A percentile compares a stretch with the other conserved stretches of the same genome.
Conservation (phyloP, 768 basidiomycete species). For the Podaxis sp. region DNA sequence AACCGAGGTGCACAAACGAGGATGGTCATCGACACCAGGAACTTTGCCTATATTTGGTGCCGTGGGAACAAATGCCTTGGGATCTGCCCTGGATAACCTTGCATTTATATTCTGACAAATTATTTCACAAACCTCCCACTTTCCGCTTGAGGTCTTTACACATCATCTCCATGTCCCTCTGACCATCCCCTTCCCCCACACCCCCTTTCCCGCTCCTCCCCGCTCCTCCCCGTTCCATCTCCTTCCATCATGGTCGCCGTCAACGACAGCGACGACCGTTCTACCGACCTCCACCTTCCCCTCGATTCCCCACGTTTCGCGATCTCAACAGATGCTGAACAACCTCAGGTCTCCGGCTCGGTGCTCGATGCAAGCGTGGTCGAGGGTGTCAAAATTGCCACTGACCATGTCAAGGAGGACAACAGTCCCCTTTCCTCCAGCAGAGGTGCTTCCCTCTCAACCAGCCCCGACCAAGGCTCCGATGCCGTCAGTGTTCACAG, state of each 20-base stretch:
- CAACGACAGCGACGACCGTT: conserved; percentile 31
- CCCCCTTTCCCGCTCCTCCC: background rate
- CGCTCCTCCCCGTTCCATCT: conserved; percentile 1
- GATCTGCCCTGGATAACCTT: background rate
- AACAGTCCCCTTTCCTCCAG: conserved; percentile 24
- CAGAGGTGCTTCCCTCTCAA: conserved; percentile 38
- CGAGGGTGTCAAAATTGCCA: conserved; percentile 27
- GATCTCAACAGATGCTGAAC: conserved; percentile 22
- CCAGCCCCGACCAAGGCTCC: conserved; percentile 35
- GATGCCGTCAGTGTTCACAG: conserved; percentile 62
- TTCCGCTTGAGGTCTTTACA: background rate
- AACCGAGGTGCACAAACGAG: background rate
- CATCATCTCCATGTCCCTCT: conserved; percentile 10
- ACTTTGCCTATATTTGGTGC: conserved; percentile 5
- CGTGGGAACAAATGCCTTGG: background rate
- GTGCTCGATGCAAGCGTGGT: conserved; percentile 21
- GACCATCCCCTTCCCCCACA: background rate
- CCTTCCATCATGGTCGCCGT: conserved; percentile 9
- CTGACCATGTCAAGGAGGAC: conserved; percentile 25
- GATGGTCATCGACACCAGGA: too few relatives aligned
- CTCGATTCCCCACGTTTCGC: conserved; percentile 30
- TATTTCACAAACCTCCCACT: background rate
- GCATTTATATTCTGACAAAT: conserved; percentile 7
- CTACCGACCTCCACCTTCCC: conserved; percentile 37
- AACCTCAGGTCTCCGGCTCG: conserved; percentile 24